These are phyloP conservation scores for Annulohypoxylon nitens DNA, from an alignment of 495 filamentous ascomycete species.

Conservation along the genomic window DNA sequence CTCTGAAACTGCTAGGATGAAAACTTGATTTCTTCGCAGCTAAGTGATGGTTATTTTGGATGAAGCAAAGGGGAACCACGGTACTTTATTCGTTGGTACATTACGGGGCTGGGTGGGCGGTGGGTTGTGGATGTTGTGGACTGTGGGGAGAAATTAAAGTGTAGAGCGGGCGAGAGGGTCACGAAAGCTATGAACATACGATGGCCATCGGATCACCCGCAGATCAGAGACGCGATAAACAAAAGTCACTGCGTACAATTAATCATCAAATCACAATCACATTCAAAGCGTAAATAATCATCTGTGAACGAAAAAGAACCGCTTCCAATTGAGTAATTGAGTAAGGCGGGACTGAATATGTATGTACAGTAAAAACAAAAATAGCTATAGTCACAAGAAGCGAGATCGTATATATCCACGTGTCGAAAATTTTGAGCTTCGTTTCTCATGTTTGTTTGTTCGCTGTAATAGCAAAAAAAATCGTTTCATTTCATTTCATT, in stretches of 20 bases:
- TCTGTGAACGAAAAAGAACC: neutral
- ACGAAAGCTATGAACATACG: neutral
- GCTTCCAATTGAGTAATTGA: neutral
- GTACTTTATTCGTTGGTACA: neutral
- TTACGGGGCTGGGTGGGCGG: neutral
- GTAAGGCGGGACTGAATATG: neutral
- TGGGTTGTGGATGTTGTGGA: neutral
- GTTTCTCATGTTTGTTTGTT: neutral
- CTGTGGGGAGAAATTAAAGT: neutral
- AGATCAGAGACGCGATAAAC: neutral
- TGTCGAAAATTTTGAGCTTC: neutral
- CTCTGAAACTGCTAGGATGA: neutral
- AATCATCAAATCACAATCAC: neutral
- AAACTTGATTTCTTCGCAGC: neutral
- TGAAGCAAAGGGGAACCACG: neutral
- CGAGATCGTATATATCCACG: neutral
- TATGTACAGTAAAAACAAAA: neutral
- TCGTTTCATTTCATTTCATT: slow-evolving; percentile 10
- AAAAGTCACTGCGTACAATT: neutral
- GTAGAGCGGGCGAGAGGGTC: neutral
- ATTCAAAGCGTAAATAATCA: neutral
- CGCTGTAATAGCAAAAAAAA: neutral
- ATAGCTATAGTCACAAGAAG: slow-evolving; percentile 3
- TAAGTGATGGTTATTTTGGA: neutral
- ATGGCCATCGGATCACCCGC: neutral